A percentile compares a stretch with the other conserved stretches of the same genome.
Conservation (phyloP, 208 protist genomes). For the Leishmania tarentolae region DNA sequence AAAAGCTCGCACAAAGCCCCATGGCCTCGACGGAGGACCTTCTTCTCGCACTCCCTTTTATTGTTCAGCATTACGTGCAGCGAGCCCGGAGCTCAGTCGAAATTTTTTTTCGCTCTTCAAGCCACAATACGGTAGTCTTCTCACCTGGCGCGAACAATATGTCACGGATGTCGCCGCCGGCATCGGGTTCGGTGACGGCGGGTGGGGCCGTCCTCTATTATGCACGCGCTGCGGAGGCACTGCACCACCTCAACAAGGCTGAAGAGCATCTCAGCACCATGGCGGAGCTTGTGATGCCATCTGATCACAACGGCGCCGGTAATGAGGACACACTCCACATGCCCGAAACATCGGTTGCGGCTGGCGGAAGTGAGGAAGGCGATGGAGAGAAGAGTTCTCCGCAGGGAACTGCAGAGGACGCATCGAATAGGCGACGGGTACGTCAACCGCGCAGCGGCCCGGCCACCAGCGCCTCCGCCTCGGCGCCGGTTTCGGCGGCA, state of each 20-base stretch:
- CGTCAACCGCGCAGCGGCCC: neutral
- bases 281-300: conserved; percentile 29
- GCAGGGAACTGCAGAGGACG: neutral
- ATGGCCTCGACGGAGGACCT: conserved; percentile 49
- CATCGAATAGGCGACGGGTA: neutral
- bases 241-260: conserved; percentile 29
- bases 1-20: conserved; percentile 55
- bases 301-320: neutral
- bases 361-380: neutral
- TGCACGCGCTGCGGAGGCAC: conserved; percentile 20
- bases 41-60: conserved; percentile 63
- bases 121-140: conserved; percentile 44
- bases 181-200: neutral
- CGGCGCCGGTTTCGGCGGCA: neutral
- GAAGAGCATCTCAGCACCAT: conserved; percentile 25
- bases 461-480: conserved; percentile 1
- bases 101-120: conserved; percentile 48
- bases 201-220: conserved; percentile 13
- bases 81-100: conserved; percentile 56
- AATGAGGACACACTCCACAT: neutral
- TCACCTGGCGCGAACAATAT: conserved; percentile 6
- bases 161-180: conserved; percentile 3
- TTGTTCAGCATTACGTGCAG: conserved; percentile 65
- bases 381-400: neutral
- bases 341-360: neutral